These are phyloP conservation scores for Kandelia obovata DNA, from an alignment of 345 rosid species.

Conservation along the genomic window DNA sequence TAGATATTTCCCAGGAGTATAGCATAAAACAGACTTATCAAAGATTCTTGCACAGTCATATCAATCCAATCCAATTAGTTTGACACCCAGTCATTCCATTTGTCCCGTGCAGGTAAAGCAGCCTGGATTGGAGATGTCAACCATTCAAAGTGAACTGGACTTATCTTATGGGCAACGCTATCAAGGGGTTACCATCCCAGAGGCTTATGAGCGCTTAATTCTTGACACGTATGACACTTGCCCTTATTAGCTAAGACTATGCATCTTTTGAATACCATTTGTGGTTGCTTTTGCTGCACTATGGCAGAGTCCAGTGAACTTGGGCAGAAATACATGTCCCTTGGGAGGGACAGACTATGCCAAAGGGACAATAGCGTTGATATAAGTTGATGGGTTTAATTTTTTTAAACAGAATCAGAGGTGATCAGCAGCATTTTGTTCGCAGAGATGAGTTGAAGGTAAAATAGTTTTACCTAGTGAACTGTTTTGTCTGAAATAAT, in stretches of 20 bases:
- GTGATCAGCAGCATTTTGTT: slow-evolving; percentile 99
- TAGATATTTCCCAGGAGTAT: background rate
- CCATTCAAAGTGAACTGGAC: slow-evolving; percentile 94
- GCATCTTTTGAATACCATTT: background rate
- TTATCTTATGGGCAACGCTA: slow-evolving; percentile 91
- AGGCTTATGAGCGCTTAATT: slow-evolving; percentile 96
- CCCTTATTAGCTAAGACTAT: background rate
- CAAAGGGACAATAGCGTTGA: background rate
- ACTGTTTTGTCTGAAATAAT: slow-evolving; percentile 1
- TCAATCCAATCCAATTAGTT: background rate
- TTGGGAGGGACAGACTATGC: too few species aligned
- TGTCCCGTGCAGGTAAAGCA: slow-evolving; percentile 78
- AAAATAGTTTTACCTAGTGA: slow-evolving; percentile 15
- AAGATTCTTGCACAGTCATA: background rate
- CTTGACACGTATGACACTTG: slow-evolving; percentile 79
- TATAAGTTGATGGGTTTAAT: slow-evolving; percentile 4
- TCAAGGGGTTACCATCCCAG: slow-evolving; percentile 78
- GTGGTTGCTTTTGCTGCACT: background rate
- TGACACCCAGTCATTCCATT: slow-evolving; percentile 8
- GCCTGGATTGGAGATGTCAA: slow-evolving; percentile 93
- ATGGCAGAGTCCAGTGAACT: background rate
- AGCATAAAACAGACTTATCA: background rate
- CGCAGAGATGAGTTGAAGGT: slow-evolving; percentile 98
- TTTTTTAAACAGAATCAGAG: slow-evolving; percentile 55
- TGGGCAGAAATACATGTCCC: too few species aligned